Evolutionary conservation across 2,329 filamentous ascomycete species (phyloP).

Genomic region (Botrytis elliptica): DNA sequence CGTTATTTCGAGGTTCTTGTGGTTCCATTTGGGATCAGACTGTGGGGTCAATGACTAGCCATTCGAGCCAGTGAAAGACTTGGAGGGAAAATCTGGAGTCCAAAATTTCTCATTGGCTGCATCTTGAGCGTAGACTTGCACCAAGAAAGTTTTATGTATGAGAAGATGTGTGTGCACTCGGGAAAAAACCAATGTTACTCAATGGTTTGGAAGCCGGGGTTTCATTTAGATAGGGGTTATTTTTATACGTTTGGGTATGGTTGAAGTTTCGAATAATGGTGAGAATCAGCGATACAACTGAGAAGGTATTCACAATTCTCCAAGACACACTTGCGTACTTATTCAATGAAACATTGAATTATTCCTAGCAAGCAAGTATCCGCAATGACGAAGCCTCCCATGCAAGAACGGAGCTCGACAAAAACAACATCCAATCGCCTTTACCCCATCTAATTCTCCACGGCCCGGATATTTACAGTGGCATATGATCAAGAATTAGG

Average conservation of each 20-base stretch:
- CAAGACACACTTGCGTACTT: background rate
- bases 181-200: background rate
- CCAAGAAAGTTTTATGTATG: background rate
- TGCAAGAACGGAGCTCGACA: background rate
- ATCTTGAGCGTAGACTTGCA: background rate
- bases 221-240: background rate
- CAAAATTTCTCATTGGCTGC: background rate
- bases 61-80: background rate
- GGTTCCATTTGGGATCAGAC: constrained; percentile 13
- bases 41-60: constrained; percentile 10
- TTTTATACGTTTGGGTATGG: background rate
- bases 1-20: constrained; percentile 19
- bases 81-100: background rate
- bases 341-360: background rate
- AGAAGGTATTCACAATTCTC: background rate
- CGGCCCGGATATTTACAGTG: constrained; percentile 7
- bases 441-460: background rate
- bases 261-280: background rate
- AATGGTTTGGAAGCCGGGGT: background rate
- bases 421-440: background rate
- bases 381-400: background rate
- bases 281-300: background rate
- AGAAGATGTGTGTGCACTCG: background rate
- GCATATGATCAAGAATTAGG: background rate
- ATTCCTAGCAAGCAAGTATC: background rate